Conservation (phyloP, 306 rosid species). For the Acacia crassicarpa region DNA sequence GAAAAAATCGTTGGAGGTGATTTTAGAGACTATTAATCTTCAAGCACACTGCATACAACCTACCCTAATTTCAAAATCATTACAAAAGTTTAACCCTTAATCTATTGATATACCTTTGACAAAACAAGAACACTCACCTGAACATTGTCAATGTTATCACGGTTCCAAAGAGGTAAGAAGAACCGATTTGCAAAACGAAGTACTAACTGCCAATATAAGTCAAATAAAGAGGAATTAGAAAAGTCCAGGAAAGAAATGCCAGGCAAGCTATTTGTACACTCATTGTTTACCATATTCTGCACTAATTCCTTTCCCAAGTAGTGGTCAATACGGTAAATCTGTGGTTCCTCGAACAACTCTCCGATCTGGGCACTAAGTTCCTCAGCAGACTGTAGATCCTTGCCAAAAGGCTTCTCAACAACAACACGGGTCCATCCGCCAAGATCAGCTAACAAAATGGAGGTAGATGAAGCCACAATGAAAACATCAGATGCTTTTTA, state of each 20-base stretch:
- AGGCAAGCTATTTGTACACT: constrained; percentile 19
- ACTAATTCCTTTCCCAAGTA: constrained; percentile 96
- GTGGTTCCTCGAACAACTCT: constrained; percentile 79
- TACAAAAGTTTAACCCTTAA: constrained; percentile 11
- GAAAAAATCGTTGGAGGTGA: not conserved
- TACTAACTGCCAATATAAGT: constrained; percentile 69
- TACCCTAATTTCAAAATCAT: constrained; percentile 15
- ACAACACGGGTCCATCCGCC: constrained; percentile 99
- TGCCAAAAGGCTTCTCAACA: constrained; percentile 99
- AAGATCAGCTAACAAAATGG: constrained; percentile 67
- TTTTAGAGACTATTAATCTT: constrained; percentile 19
- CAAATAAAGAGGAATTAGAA: constrained; percentile 38
- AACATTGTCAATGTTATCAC: constrained; percentile 90
- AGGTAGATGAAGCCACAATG: constrained; percentile 34
- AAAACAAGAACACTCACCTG: constrained; percentile 62
- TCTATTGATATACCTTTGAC: constrained; percentile 18
- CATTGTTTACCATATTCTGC: constrained; percentile 82
- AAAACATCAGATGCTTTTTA: constrained; percentile 9
- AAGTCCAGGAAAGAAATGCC: constrained; percentile 25
- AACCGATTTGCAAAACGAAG: constrained; percentile 97
- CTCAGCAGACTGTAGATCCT: constrained; percentile 89
- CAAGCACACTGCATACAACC: constrained; percentile 14
- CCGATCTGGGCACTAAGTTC: constrained; percentile 86
- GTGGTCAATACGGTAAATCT: constrained; percentile 96
- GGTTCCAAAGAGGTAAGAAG: constrained; percentile 94